These are phyloP conservation scores for Testicularia cyperi DNA, from an alignment of 1,284 basidiomycete species.

Conservation along the genomic window DNA sequence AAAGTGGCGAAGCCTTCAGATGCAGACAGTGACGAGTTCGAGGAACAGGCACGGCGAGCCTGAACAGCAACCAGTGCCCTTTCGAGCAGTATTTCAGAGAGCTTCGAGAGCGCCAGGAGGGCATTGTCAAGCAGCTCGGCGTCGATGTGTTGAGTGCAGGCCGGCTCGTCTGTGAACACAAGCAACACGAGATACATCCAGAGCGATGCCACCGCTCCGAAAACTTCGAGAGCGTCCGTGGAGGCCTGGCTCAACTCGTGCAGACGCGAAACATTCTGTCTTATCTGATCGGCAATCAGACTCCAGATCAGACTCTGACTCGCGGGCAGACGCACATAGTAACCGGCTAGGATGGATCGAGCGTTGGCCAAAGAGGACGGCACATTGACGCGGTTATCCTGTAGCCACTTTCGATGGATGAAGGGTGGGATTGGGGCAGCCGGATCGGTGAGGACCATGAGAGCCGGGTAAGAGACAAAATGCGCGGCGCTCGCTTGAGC, in stretches of 20 bases:
- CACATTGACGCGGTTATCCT: slow-evolving; percentile 28
- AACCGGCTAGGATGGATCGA: slow-evolving; percentile 46
- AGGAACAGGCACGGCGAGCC: too few relatives aligned
- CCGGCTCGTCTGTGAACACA: slow-evolving; percentile 42
- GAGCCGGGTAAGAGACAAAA: slow-evolving; percentile 49
- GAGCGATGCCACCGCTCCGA: slow-evolving; percentile 39
- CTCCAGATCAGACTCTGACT: slow-evolving; percentile 45
- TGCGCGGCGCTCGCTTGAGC: slow-evolving; percentile 49
- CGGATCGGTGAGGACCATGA: slow-evolving; percentile 52
- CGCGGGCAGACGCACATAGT: slow-evolving; percentile 45
- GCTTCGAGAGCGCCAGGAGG: slow-evolving; percentile 29
- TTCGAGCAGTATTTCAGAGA: slow-evolving; percentile 23
- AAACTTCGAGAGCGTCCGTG: slow-evolving; percentile 22
- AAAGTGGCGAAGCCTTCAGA: slow-evolving; percentile 11
- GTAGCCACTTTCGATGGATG: slow-evolving; percentile 53
- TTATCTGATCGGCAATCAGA: slow-evolving; percentile 37
- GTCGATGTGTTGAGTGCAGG: slow-evolving; percentile 33
- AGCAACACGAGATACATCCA: slow-evolving; percentile 53
- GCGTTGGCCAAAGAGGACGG: slow-evolving; percentile 45
- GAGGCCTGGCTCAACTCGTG: slow-evolving; percentile 6
- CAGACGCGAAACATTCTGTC: slow-evolving; percentile 4
- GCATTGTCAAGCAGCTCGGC: slow-evolving; percentile 30
- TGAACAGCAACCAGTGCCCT: slow-evolving; percentile 8
- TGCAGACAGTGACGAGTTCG: slow-evolving; percentile 1
- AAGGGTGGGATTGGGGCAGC: slow-evolving; percentile 50